These are phyloP conservation scores for Chaetothyriales sp. DNA, from an alignment of 2,329 filamentous ascomycete species.

Conservation along the genomic window DNA sequence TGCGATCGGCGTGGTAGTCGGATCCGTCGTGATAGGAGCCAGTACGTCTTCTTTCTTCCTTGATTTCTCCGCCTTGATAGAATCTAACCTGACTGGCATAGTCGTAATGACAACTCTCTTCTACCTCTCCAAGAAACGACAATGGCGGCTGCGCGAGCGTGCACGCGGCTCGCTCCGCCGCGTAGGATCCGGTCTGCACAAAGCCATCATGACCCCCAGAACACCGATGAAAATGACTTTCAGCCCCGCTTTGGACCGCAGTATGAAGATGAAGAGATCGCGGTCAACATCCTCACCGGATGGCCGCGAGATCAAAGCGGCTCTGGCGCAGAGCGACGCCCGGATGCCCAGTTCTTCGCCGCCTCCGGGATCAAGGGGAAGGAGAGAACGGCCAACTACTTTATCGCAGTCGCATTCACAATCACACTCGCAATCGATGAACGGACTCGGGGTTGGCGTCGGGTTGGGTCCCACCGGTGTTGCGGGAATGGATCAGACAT, in stretches of 20 bases:
- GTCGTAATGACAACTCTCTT: slow-evolving; percentile 45
- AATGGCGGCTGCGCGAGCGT: slow-evolving; percentile 65
- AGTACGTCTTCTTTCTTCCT: slow-evolving; percentile 37
- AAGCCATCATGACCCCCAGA: slow-evolving; percentile 17
- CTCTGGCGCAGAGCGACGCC: not conserved
- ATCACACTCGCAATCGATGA: not conserved
- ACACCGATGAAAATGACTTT: slow-evolving; percentile 16
- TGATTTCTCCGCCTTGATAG: not conserved
- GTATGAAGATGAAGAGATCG: slow-evolving; percentile 5
- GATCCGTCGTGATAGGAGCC: slow-evolving; percentile 52
- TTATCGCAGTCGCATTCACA: not conserved
- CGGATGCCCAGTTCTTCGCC: not conserved
- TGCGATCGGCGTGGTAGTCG: slow-evolving; percentile 61
- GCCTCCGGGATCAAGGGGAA: not conserved
- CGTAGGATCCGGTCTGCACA: slow-evolving; percentile 16
- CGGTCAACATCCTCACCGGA: not conserved
- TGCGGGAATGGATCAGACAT: not conserved
- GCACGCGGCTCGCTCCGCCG: slow-evolving; percentile 52
- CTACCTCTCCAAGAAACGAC: slow-evolving; percentile 68
- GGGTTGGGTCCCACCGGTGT: no score
- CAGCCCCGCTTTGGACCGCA: not conserved
- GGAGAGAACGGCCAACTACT: not conserved
- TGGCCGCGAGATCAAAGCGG: not conserved
- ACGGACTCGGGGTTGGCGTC: not conserved
- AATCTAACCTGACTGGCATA: slow-evolving; percentile 1